Conservation (phyloP, 768 basidiomycete genomes). For the Kockovaella imperatae region DNA sequence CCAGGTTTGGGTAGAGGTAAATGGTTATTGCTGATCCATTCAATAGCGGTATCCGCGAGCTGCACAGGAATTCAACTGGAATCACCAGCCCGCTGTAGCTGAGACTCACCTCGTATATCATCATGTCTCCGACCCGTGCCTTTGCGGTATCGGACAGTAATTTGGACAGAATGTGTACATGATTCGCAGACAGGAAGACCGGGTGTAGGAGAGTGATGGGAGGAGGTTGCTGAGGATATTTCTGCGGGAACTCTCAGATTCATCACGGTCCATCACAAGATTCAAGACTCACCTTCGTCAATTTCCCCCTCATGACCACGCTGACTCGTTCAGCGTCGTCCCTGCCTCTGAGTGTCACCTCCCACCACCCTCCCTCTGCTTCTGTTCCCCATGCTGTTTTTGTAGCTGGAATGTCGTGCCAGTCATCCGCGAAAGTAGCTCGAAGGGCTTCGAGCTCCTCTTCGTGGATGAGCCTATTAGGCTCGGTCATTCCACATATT, state of each 20-base stretch:
- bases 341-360: slow-evolving; percentile 20
- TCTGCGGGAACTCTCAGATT: slow-evolving; percentile 8
- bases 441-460: slow-evolving; percentile 38
- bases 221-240: slow-evolving; percentile 31
- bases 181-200: slow-evolving; percentile 20
- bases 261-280: neutral
- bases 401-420: slow-evolving; percentile 31
- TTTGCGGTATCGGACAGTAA: slow-evolving; percentile 28
- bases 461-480: slow-evolving; percentile 28
- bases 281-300: slow-evolving; percentile 25
- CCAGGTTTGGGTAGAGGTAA: slow-evolving; percentile 25
- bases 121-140: slow-evolving; percentile 19
- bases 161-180: slow-evolving; percentile 25
- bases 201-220: slow-evolving; percentile 21
- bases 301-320: slow-evolving; percentile 27
- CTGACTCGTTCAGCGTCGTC: slow-evolving; percentile 30
- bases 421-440: slow-evolving; percentile 35
- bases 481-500: slow-evolving; percentile 34
- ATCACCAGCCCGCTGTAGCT: too few species aligned
- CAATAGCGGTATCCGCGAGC: slow-evolving; percentile 24
- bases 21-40: slow-evolving; percentile 38
- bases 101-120: slow-evolving; percentile 37
- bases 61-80: neutral
- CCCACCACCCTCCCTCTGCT: slow-evolving; percentile 33
- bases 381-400: slow-evolving; percentile 41